Conservation (phyloP, 2,329 filamentous ascomycete species). For the Exophiala xenobiotica region DNA sequence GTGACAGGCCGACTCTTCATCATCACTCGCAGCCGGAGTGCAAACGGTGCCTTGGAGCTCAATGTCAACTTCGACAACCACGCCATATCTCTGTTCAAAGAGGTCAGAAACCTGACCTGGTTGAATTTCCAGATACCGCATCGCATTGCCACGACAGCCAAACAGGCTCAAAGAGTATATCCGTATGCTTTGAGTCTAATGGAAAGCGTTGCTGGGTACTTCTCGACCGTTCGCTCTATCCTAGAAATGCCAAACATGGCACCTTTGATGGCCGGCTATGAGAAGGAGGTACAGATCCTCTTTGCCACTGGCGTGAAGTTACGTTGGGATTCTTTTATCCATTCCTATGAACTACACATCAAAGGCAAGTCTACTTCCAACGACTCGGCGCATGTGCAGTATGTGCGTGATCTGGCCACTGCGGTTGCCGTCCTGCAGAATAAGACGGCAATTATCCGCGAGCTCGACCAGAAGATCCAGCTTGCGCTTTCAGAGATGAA, state of each 20-base stretch:
- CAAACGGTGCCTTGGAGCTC: slow-evolving; percentile 83
- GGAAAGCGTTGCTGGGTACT: slow-evolving; percentile 94
- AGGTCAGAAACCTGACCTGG: slow-evolving; percentile 94
- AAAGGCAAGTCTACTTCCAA: slow-evolving; percentile 58
- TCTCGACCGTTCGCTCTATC: slow-evolving; percentile 84
- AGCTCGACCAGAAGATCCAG: slow-evolving; percentile 77
- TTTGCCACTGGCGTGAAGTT: slow-evolving; percentile 85
- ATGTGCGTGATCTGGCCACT: slow-evolving; percentile 87
- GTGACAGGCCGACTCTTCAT: slow-evolving; percentile 91
- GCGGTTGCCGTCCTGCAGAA: slow-evolving; percentile 83
- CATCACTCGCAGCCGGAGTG: slow-evolving; percentile 83
- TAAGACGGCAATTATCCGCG: slow-evolving; percentile 76
- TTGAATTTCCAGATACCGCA: slow-evolving; percentile 93
- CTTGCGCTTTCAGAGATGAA: slow-evolving; percentile 80
- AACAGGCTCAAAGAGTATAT: slow-evolving; percentile 98
- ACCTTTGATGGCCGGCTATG: slow-evolving; percentile 83
- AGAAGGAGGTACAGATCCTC: slow-evolving; percentile 82
- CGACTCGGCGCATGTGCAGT: slow-evolving; percentile 94
- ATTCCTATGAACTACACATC: slow-evolving; percentile 89
- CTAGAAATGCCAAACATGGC: slow-evolving; percentile 82
- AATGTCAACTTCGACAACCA: slow-evolving; percentile 96
- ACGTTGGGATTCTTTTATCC: slow-evolving; percentile 96
- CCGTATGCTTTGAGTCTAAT: slow-evolving; percentile 97
- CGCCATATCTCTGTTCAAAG: slow-evolving; percentile 97
- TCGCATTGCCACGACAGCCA: slow-evolving; percentile 90